phyloP scores from a whole-genome alignment of 1,284 basidiomycete species.

The Cutaneotrichosporon sp. region DNA sequence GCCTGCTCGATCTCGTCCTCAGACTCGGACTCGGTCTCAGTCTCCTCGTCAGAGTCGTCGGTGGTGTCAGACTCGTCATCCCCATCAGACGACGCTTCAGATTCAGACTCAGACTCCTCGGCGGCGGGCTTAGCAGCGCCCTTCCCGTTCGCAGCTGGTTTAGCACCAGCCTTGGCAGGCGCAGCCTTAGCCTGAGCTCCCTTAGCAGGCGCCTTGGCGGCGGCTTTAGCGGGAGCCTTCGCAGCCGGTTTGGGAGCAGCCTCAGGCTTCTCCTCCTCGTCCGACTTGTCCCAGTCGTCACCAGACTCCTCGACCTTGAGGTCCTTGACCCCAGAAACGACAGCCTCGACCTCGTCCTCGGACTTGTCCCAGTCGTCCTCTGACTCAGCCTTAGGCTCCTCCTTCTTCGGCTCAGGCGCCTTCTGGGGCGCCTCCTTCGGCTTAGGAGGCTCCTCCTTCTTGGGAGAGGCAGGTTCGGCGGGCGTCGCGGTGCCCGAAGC shows the following conservation, averaged over 20 bases:
- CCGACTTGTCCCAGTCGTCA: constrained; percentile 78
- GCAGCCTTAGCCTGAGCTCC: constrained; percentile 19
- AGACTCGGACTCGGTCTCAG: constrained; percentile 50
- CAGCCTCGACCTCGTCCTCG: constrained; percentile 28
- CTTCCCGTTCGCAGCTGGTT: constrained; percentile 11
- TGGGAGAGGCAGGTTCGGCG: constrained; percentile 25
- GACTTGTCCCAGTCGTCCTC: constrained; percentile 75
- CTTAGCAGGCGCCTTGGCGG: constrained; percentile 7
- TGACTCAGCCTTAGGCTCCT: constrained; percentile 22
- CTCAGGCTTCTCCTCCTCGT: constrained; percentile 39
- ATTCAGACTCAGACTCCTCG: constrained; percentile 23
- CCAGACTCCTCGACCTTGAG: constrained; percentile 38
- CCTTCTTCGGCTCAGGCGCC: background rate
- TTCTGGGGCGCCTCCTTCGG: constrained; percentile 20
- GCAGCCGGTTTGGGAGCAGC: constrained; percentile 14
- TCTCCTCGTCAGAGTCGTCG: constrained; percentile 34
- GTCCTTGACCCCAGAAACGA: constrained; percentile 34
- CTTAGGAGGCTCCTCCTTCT: constrained; percentile 30
- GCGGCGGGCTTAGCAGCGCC: constrained; percentile 24
- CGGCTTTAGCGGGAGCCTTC: constrained; percentile 15
- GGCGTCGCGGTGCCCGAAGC: constrained; percentile 46
- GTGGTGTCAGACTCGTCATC: constrained; percentile 51
- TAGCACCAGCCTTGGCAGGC: constrained; percentile 13
- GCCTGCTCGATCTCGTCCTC: constrained; percentile 66
- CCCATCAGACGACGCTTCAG: constrained; percentile 37